phyloP scores from a whole-genome alignment of 1,139 yeast species.

The Geotrichum klebahnii region DNA sequence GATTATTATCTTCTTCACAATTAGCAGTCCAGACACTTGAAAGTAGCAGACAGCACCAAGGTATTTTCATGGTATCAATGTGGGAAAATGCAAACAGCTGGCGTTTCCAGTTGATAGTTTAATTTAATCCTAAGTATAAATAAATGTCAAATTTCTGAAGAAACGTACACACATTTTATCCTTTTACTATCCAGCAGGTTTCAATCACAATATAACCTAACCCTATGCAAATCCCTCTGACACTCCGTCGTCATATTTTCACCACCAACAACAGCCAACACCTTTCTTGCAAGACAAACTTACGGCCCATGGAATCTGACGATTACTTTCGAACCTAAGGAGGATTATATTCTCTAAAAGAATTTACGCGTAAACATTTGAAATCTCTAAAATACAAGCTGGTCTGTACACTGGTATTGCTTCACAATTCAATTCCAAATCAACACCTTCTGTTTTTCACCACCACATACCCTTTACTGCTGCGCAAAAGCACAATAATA shows the following conservation, averaged over 20 bases:
- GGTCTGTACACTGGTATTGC: too few species aligned
- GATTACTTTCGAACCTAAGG: slow-evolving; percentile 5
- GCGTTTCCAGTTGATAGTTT: too few species aligned
- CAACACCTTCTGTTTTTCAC: not conserved
- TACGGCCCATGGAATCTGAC: slow-evolving; percentile 11
- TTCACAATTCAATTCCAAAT: too few species aligned
- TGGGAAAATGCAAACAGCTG: too few species aligned
- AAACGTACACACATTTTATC: too few species aligned
- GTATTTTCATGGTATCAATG: slow-evolving; percentile 4
- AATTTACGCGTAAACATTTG: slow-evolving; percentile 1
- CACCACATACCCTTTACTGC: too few species aligned
- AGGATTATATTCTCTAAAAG: slow-evolving; percentile 2
- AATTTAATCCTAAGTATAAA: too few species aligned
- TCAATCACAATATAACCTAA: too few species aligned
- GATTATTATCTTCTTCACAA: not conserved
- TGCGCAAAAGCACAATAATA: too few species aligned
- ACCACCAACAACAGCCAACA: slow-evolving; percentile 9
- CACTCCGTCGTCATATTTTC: not conserved
- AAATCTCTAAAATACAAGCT: not conserved
- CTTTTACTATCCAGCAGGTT: too few species aligned
- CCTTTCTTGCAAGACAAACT: not conserved
- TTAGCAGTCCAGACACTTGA: not conserved
- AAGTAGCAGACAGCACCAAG: slow-evolving; percentile 3
- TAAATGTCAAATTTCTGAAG: too few species aligned
- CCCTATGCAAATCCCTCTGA: too few species aligned